A percentile compares a stretch with the other conserved stretches of the same genome.
phyloP scores from a whole-genome alignment of 31 red algal species.

The Bonnemaisonia californica region DNA sequence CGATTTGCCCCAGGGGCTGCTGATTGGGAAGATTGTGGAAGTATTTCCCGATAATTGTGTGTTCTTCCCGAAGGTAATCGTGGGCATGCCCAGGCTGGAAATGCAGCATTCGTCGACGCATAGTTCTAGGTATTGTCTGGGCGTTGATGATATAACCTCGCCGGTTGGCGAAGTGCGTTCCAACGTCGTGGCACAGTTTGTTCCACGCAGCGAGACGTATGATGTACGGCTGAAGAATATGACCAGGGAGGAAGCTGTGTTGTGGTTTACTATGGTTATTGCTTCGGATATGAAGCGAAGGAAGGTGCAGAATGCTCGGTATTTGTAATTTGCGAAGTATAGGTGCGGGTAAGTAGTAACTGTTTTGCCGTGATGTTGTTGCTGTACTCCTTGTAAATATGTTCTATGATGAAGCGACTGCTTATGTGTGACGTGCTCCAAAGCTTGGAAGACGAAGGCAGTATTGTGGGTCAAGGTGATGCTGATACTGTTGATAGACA shows the following conservation, averaged over 20 bases:
- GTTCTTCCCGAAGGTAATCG: background rate
- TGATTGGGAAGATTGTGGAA: constrained; percentile 41
- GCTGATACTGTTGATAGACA: no score
- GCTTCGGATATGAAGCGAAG: constrained; percentile 62
- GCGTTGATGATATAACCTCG: constrained; percentile 13
- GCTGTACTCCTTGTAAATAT: background rate
- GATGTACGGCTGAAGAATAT: constrained; percentile 15
- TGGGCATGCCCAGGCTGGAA: constrained; percentile 38
- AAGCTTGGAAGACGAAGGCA: no score
- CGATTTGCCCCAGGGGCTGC: constrained; percentile 26
- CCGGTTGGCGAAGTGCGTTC: constrained; percentile 30
- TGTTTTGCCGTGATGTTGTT: background rate
- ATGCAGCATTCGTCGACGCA: constrained; percentile 45
- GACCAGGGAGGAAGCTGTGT: constrained; percentile 49
- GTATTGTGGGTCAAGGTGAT: no score
- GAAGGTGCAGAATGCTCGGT: constrained; percentile 38
- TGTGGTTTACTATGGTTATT: constrained; percentile 44
- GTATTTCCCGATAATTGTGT: constrained; percentile 59
- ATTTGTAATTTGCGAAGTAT: constrained; percentile 17
- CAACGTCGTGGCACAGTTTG: constrained; percentile 27
- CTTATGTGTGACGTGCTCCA: no score
- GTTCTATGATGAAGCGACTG: no score
- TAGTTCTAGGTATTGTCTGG: constrained; percentile 36
- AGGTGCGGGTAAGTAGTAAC: background rate
- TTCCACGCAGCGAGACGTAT: constrained; percentile 47